phyloP scores from a whole-genome alignment of 1,139 yeast species.

The Pneumocystis carinii region DNA sequence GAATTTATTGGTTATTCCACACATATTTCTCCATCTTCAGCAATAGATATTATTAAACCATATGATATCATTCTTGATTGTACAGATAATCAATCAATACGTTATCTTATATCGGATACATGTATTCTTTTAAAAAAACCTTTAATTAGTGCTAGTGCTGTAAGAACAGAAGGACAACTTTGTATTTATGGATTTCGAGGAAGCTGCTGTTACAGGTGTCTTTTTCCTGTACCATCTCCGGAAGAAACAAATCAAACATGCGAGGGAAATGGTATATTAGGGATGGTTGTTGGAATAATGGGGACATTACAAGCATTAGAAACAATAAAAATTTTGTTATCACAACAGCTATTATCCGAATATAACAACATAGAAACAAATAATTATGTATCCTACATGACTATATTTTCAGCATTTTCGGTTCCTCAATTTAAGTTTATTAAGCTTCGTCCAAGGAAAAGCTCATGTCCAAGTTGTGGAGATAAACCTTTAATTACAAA shows the following conservation, averaged over 20 bases:
- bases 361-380: slow-evolving; percentile 20
- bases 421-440: slow-evolving; percentile 46
- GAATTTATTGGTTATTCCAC: slow-evolving; percentile 37
- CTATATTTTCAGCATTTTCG: slow-evolving; percentile 50
- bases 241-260: slow-evolving; percentile 73
- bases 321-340: slow-evolving; percentile 48
- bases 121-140: slow-evolving; percentile 41
- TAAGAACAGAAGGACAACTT: slow-evolving; percentile 82
- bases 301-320: slow-evolving; percentile 86
- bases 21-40: slow-evolving; percentile 42
- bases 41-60: slow-evolving; percentile 42
- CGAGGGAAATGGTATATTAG: slow-evolving; percentile 87
- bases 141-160: slow-evolving; percentile 81
- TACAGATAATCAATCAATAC: slow-evolving; percentile 79
- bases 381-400: slow-evolving; percentile 45
- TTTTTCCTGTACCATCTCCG: slow-evolving; percentile 82
- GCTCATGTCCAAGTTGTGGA: slow-evolving; percentile 54
- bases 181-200: slow-evolving; percentile 50
- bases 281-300: slow-evolving; percentile 85
- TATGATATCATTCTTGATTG: slow-evolving; percentile 81
- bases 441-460: slow-evolving; percentile 60
- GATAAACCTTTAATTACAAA: slow-evolving; percentile 32
- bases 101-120: slow-evolving; percentile 79
- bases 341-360: background rate
- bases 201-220: slow-evolving; percentile 93